Conservation (phyloP, 2,329 filamentous ascomycete species). For the Penicillium thymicola region DNA sequence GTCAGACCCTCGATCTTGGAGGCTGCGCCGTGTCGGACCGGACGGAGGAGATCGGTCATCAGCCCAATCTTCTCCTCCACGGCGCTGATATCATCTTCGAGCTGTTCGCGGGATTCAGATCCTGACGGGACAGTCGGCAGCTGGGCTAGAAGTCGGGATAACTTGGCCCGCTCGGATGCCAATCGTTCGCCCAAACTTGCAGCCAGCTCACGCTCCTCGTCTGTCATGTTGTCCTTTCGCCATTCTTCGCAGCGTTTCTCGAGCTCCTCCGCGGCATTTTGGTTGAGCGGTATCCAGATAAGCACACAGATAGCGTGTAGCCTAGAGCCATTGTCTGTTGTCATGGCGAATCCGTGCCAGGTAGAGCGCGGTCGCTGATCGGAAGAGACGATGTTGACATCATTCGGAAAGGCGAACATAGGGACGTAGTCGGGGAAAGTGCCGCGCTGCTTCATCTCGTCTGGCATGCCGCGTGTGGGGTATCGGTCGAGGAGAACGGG, state of each 20-base stretch:
- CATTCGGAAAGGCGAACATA: slow-evolving; percentile 99
- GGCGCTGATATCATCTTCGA: slow-evolving; percentile 91
- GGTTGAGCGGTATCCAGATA: slow-evolving; percentile 84
- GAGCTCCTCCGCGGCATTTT: slow-evolving; percentile 73
- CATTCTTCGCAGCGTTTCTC: slow-evolving; percentile 74
- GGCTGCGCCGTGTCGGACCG: slow-evolving; percentile 87
- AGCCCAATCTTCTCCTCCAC: slow-evolving; percentile 96
- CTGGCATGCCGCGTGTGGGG: slow-evolving; percentile 74
- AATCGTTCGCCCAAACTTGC: slow-evolving; percentile 86
- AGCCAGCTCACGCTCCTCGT: slow-evolving; percentile 90
- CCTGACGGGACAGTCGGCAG: slow-evolving; percentile 78
- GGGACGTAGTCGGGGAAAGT: slow-evolving; percentile 95
- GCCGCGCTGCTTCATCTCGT: slow-evolving; percentile 75
- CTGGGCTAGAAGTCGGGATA: slow-evolving; percentile 81
- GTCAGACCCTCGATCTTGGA: slow-evolving; percentile 97
- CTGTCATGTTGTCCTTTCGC: slow-evolving; percentile 94
- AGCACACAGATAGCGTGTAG: slow-evolving; percentile 89
- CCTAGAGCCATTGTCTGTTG: slow-evolving; percentile 84
- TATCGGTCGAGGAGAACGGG: slow-evolving; percentile 95
- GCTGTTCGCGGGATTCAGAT: slow-evolving; percentile 71
- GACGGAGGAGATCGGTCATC: slow-evolving; percentile 93
- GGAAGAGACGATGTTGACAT: slow-evolving; percentile 93
- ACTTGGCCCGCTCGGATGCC: slow-evolving; percentile 79
- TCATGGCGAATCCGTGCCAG: slow-evolving; percentile 99
- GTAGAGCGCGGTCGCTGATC: slow-evolving; percentile 93